phyloP scores from a whole-genome alignment of 2,329 filamentous ascomycete species.

The Claviceps citrina region DNA sequence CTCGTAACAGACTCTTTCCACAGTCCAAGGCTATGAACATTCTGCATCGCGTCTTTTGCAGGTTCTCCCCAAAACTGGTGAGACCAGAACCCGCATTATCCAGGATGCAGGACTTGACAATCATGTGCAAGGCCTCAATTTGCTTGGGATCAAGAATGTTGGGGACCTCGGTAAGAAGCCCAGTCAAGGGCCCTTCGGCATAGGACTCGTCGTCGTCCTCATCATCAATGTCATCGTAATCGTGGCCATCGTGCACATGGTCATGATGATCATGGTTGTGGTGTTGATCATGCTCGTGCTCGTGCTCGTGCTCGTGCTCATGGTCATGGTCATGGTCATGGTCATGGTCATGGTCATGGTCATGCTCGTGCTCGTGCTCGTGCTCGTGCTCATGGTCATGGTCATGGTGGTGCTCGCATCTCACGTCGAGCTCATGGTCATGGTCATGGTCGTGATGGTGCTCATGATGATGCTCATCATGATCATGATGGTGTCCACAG shows the following conservation, averaged over 20 bases:
- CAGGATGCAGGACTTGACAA: conserved; percentile 87
- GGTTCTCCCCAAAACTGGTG: conserved; percentile 56
- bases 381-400: conserved; percentile 14
- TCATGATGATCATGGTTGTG: conserved; percentile 21
- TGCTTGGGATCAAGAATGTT: conserved; percentile 88
- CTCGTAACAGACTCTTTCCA: conserved; percentile 73
- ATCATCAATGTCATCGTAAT: conserved; percentile 43
- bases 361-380: conserved; percentile 22
- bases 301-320: conserved; percentile 19
- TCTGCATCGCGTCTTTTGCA: conserved; percentile 80
- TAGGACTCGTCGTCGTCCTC: conserved; percentile 70
- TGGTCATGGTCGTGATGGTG: conserved; percentile 18
- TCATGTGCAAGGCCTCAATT: conserved; percentile 93
- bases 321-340: conserved; percentile 18
- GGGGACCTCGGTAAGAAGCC: conserved; percentile 81
- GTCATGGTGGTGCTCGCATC: conserved; percentile 14
- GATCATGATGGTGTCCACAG: conserved; percentile 12
- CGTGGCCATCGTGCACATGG: conserved; percentile 22
- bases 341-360: conserved; percentile 19
- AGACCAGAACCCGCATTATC: conserved; percentile 60
- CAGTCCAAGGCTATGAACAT: conserved; percentile 81
- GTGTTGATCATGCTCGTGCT: conserved; percentile 17
- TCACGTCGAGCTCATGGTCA: too few relatives aligned
- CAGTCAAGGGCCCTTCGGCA: conserved; percentile 62
- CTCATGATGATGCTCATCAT: conserved; percentile 22